Base-by-base conservation (phyloP, 495 filamentous ascomycete genomes). In the Daldinia grandis region DNA sequence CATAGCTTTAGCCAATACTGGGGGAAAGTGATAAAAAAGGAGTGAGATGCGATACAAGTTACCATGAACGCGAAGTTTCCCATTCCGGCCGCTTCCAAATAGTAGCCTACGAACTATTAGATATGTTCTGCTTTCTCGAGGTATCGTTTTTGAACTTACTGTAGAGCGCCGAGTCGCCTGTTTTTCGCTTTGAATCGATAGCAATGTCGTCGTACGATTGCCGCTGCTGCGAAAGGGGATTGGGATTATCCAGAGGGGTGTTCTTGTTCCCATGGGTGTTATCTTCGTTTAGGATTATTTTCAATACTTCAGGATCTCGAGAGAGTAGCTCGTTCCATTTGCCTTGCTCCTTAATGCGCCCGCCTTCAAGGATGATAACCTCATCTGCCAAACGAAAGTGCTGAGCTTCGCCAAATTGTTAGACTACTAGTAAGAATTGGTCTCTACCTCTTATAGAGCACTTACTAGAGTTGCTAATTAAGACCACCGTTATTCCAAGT, bases 91-190 rank as follows among this genome's bases (percentile, higher is more conserved):
- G 81, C 82, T 8, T 76, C 74, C 24, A 88, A 74, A 59, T 91
- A 92, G 70, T 89, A 91, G 0, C 78, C 82, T 84, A 59, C 3
- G 1, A 3, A 21, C 17, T 14, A 27, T 72, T 69, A 72, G 65
- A 25, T 27, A 14, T 3, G 51, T 44, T n/a, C 30, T 54, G 19
- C 3, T 1, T 21, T 12, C 0, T 51, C 58, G 4, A 65, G 33
- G 54, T 10, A 33, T 14, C 56, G 31, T 17, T 3, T 55, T 21
- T 25, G 17, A 15, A n/a, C 58, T 50, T 73, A 81, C 78, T 31
- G 71, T 91, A 91, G 42, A 89, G 81, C 1, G 85, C 75, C 0
- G 84, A 66, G 63, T 90, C 87, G 5, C 87, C 87, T 1, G 84
- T 82, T 49, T 76, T 71, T 40, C 80, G 62, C 15, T 75, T 60